Evolutionary conservation across 768 basidiomycete genomes (phyloP).

Genomic region (Suillus spraguei): DNA sequence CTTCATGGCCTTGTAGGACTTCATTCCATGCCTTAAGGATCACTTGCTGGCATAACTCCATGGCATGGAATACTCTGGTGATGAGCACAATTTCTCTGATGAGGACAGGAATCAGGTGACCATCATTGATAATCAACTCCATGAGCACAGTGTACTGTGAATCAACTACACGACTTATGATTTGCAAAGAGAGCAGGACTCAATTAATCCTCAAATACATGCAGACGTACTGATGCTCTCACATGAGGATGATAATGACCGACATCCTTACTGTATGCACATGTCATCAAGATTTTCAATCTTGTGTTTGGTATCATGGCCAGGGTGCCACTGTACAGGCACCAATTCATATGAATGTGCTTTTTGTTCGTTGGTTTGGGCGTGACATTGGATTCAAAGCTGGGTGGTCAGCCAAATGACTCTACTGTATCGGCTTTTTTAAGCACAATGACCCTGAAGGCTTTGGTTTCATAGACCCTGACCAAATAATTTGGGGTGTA

Average conservation of each 20-base stretch:
- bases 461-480: conserved; percentile 51
- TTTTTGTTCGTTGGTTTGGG: conserved; percentile 45
- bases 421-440: conserved; percentile 45
- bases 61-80: conserved; percentile 15
- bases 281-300: conserved; percentile 35
- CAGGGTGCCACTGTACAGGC: not conserved
- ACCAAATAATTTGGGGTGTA: conserved; percentile 36
- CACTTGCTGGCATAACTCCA: conserved; percentile 13
- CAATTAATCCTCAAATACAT: conserved; percentile 29
- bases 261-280: conserved; percentile 1
- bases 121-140: conserved; percentile 33
- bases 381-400: conserved; percentile 23
- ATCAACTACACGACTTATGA: conserved; percentile 12
- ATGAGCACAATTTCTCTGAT: conserved; percentile 22
- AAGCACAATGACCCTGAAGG: conserved; percentile 25
- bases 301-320: conserved; percentile 3
- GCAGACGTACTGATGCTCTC: conserved; percentile 37
- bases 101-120: conserved; percentile 24
- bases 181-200: conserved; percentile 3
- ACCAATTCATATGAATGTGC: conserved; percentile 34
- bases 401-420: conserved; percentile 30
- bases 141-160: conserved; percentile 25
- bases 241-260: conserved; percentile 18
- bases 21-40: conserved; percentile 22
- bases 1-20: conserved; percentile 26